Evolutionary conservation across 225 moss, liverwort and hornwort genomes (phyloP).

Genomic region (Physcomitrium patens): DNA sequence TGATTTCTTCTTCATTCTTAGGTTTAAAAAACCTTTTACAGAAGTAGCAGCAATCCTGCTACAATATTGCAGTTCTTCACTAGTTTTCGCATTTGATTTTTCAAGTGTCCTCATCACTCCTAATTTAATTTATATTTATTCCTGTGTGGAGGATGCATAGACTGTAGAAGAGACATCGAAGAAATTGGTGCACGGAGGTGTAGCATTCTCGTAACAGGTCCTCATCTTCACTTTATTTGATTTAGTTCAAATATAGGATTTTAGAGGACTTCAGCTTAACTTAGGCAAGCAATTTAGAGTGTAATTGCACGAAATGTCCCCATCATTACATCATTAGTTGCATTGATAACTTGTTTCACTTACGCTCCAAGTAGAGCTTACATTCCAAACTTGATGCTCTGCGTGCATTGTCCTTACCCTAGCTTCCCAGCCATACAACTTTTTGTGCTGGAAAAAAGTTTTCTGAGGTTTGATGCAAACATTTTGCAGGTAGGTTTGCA

Average conservation of each 20-base stretch:
- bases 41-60: not conserved
- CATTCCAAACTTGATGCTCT: not conserved
- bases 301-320: constrained; percentile 1
- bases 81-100: not conserved
- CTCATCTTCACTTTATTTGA: not conserved
- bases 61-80: not conserved
- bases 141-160: constrained; percentile 27
- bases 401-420: not conserved
- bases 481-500: not conserved
- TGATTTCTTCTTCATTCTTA: not conserved
- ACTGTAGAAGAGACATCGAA: constrained; percentile 29
- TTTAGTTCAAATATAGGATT: not conserved
- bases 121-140: not conserved
- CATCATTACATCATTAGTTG: not conserved
- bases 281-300: not conserved
- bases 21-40: not conserved
- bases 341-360: not conserved
- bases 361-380: not conserved
- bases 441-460: too few species aligned
- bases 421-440: too few species aligned
- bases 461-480: too few species aligned
- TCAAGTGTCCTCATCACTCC: not conserved
- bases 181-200: constrained; percentile 26
- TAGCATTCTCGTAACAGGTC: constrained; percentile 6
- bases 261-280: constrained; percentile 4